A percentile compares a stretch with the other conserved stretches of the same genome.
These are phyloP conservation scores for Camellia sinensis DNA, from an alignment of 148 eudicot species.

Conservation along the genomic window DNA sequence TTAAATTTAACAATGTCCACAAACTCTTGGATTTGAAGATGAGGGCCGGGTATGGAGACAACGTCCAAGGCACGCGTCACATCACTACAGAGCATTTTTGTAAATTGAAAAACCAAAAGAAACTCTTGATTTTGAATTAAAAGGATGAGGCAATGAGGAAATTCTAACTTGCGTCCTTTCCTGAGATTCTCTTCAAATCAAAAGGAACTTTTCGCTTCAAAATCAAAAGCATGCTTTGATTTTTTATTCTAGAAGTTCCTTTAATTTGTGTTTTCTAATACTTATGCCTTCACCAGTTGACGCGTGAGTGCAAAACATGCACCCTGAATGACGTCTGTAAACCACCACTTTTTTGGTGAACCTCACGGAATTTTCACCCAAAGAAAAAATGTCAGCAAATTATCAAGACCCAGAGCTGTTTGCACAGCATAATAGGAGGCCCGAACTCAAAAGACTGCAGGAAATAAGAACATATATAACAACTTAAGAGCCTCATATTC, in stretches of 20 bases:
- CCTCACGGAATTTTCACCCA: not conserved
- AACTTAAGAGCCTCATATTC: not conserved
- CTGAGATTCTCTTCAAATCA: not conserved
- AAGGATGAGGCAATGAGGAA: not conserved
- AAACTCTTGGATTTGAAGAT: not conserved
- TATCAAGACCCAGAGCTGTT: not conserved
- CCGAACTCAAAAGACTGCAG: not conserved
- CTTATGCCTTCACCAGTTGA: not conserved
- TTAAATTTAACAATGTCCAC: not conserved
- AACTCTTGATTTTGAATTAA: not conserved
- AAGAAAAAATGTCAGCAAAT: not conserved
- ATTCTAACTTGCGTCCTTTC: not conserved
- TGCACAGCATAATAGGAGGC: not conserved
- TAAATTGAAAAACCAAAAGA: not conserved
- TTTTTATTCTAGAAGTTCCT: not conserved
- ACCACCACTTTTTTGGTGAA: not conserved
- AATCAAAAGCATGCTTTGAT: not conserved
- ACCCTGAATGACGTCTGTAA: not conserved
- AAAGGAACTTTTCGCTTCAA: not conserved
- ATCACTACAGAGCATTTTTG: not conserved
- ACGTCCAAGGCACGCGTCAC: not conserved
- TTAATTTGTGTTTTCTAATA: not conserved
- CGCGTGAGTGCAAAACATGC: not conserved
- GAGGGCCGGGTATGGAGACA: not conserved
- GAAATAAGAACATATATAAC: not conserved